A percentile compares a stretch with the other conserved stretches of the same genome.
These are phyloP conservation scores for Candida nonsorbophila DNA, from an alignment of 805 yeast genomes.

Conservation along the genomic window DNA sequence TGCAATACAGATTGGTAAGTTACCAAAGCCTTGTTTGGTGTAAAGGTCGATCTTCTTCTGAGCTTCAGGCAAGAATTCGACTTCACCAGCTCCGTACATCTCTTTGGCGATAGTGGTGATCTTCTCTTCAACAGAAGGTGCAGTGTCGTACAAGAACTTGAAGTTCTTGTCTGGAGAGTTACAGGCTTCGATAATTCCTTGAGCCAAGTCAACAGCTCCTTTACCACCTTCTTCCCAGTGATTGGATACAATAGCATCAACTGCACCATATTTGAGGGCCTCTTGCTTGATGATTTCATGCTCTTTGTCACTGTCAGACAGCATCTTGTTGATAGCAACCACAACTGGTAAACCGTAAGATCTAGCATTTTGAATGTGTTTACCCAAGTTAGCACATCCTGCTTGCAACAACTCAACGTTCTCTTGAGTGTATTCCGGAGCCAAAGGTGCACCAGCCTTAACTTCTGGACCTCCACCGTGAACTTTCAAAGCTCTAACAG, in stretches of 20 bases:
- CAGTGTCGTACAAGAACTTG: conserved; percentile 56
- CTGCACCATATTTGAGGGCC: conserved; percentile 73
- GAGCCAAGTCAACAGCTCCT: conserved; percentile 72
- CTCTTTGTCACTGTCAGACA: conserved; percentile 65
- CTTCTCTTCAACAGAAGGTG: conserved; percentile 62
- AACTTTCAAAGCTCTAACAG: conserved; percentile 77
- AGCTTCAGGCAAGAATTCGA: conserved; percentile 67
- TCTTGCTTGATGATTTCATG: conserved; percentile 62
- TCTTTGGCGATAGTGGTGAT: conserved; percentile 61
- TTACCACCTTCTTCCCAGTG: conserved; percentile 87
- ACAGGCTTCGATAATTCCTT: conserved; percentile 62
- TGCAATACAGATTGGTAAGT: conserved; percentile 79
- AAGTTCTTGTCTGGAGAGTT: conserved; percentile 39
- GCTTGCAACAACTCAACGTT: conserved; percentile 61
- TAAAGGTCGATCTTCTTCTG: conserved; percentile 62
- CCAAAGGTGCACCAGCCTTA: conserved; percentile 77
- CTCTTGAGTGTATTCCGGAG: conserved; percentile 67
- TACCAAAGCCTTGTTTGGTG: conserved; percentile 69
- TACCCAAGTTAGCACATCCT: conserved; percentile 72
- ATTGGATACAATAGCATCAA: conserved; percentile 72
- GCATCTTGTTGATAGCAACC: conserved; percentile 77
- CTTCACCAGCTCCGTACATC: conserved; percentile 74
- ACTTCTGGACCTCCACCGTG: conserved; percentile 91
- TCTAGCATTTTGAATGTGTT: conserved; percentile 70
- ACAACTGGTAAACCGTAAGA: conserved; percentile 73